Conservation (phyloP, 768 basidiomycete genomes). For the Kwoniella botswanensis region DNA sequence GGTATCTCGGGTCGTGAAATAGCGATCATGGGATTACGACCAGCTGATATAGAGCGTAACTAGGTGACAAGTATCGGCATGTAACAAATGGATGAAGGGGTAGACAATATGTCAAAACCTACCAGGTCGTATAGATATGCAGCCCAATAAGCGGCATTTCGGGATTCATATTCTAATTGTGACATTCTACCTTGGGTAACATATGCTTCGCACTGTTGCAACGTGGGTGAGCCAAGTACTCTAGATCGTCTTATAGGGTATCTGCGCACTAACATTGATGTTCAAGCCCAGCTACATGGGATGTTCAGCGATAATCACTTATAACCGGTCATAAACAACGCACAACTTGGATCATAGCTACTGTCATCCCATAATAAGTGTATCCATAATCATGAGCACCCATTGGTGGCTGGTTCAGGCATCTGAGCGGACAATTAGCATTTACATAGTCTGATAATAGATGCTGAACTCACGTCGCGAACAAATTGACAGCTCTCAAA, state of each 20-base stretch:
- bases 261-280: constrained; percentile 2
- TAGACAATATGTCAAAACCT: background rate
- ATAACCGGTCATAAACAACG: background rate
- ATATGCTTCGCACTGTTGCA: constrained; percentile 3
- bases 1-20: constrained; percentile 3
- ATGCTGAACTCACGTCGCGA: constrained; percentile 1
- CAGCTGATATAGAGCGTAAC: constrained; percentile 7
- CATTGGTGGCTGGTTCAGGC: constrained; percentile 1
- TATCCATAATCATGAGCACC: constrained; percentile 7
- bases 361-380: constrained; percentile 5
- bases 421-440: background rate
- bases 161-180: background rate
- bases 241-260: no score
- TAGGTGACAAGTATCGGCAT: background rate
- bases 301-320: background rate
- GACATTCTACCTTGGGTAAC: constrained; percentile 1
- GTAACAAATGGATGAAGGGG: no score
- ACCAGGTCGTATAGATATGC: constrained; percentile 4
- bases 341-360: constrained; percentile 5
- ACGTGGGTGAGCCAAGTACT: background rate
- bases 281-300: background rate
- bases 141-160: constrained; percentile 6
- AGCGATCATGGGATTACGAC: constrained; percentile 3
- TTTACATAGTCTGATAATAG: background rate
- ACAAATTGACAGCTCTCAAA: constrained; percentile 5